A percentile compares a stretch with the other conserved stretches of the same genome.
phyloP scores from a whole-genome alignment of 306 rosid genomes.

The Potentilla sterilis region DNA sequence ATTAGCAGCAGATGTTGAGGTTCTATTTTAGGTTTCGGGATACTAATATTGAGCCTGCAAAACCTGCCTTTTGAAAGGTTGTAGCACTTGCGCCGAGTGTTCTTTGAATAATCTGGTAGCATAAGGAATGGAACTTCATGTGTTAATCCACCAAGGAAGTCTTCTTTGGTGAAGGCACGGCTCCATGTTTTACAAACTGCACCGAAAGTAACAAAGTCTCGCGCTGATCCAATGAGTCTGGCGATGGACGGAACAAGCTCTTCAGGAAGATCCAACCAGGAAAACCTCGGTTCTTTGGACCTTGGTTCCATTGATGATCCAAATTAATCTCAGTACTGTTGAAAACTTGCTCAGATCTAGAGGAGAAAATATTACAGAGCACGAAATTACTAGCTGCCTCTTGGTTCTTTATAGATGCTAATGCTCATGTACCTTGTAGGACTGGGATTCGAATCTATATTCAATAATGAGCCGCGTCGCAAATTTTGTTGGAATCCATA shows the following conservation, averaged over 20 bases:
- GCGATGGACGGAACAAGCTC: neutral
- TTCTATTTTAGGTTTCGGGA: neutral
- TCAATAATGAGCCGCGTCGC: no score
- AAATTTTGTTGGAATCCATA: no score
- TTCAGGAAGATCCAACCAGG: neutral
- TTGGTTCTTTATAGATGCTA: no score
- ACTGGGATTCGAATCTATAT: no score
- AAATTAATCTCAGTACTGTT: neutral
- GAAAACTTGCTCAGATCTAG: neutral
- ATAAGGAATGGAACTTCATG: neutral
- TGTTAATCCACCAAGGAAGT: neutral
- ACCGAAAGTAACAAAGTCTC: neutral
- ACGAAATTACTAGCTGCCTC: no score
- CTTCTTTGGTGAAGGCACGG: neutral
- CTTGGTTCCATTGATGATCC: neutral
- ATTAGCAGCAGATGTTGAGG: neutral
- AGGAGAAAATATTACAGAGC: no score
- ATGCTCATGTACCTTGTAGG: no score
- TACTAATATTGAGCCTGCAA: neutral
- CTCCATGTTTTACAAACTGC: neutral
- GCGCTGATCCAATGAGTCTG: neutral
- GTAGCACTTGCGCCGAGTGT: neutral
- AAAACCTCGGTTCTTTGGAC: neutral
- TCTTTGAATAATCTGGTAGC: neutral
- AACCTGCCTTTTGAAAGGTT: neutral